Evolutionary conservation across 345 rosid species (phyloP).

Genomic region (Raphanus sativus): DNA sequence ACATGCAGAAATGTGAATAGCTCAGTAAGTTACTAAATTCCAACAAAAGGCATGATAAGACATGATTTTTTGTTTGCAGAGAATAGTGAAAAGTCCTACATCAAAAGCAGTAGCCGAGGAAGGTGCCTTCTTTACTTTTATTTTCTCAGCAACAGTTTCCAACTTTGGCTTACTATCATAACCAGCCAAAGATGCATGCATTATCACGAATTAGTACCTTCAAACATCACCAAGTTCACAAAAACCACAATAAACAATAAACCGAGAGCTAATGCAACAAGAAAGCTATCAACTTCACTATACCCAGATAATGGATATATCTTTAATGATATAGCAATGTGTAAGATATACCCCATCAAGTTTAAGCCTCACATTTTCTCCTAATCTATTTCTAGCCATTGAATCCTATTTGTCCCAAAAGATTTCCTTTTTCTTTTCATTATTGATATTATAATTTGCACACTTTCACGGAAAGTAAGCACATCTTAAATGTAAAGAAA

Average conservation of each 20-base stretch:
- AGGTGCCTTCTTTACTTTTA: constrained; percentile 6
- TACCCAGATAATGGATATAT: constrained; percentile 21
- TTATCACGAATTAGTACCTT: constrained; percentile 9
- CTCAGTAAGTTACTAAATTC: constrained; percentile 13
- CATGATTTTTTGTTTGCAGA: constrained; percentile 29
- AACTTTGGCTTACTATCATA: constrained; percentile 35
- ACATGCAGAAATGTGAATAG: constrained; percentile 13
- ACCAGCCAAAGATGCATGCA: constrained; percentile 22
- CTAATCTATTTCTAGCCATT: constrained; percentile 12
- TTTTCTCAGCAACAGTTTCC: constrained; percentile 30
- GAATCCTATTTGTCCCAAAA: constrained; percentile 6
- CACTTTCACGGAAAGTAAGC: background rate
- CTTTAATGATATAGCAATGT: constrained; percentile 18
- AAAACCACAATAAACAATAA: constrained; percentile 15
- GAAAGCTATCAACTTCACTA: constrained; percentile 24
- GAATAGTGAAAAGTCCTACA: background rate
- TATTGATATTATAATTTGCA: constrained; percentile 14
- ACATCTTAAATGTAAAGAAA: constrained; percentile 4
- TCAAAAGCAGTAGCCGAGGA: constrained; percentile 23
- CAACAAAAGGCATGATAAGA: constrained; percentile 9
- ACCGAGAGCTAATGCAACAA: constrained; percentile 19
- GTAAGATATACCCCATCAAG: constrained; percentile 25
- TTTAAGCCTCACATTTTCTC: background rate
- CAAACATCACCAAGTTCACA: background rate
- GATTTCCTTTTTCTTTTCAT: constrained; percentile 4